These are phyloP conservation scores for Waltergamsia citrina DNA, from an alignment of 2,329 filamentous ascomycete species.

Conservation along the genomic window DNA sequence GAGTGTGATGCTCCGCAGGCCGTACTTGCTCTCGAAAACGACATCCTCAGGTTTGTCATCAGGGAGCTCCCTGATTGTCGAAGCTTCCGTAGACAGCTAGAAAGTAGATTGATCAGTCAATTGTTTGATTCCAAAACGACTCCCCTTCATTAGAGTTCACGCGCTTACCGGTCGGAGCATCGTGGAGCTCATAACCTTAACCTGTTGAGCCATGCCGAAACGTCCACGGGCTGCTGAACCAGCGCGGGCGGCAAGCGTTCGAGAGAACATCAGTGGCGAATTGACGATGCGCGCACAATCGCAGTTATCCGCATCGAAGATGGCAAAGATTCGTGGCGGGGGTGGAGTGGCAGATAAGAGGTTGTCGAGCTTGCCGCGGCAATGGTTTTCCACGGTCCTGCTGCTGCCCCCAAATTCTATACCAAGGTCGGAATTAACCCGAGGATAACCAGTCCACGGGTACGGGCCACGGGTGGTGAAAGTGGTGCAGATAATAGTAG, in stretches of 20 bases:
- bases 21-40: slow-evolving; percentile 80
- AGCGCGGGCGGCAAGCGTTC: slow-evolving; percentile 42
- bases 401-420: slow-evolving; percentile 14
- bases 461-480: background rate
- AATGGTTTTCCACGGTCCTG: slow-evolving; percentile 17
- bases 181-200: slow-evolving; percentile 57
- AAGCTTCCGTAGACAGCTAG: slow-evolving; percentile 24
- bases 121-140: background rate
- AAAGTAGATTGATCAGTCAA: slow-evolving; percentile 5
- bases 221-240: slow-evolving; percentile 36
- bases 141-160: background rate
- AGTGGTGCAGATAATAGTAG: background rate
- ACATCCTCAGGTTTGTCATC: slow-evolving; percentile 82
- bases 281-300: slow-evolving; percentile 23
- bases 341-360: slow-evolving; percentile 4
- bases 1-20: slow-evolving; percentile 83
- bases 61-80: slow-evolving; percentile 42
- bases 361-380: slow-evolving; percentile 10
- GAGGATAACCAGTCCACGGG: slow-evolving; percentile 11
- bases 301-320: slow-evolving; percentile 21
- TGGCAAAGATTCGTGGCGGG: slow-evolving; percentile 2
- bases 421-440: no score
- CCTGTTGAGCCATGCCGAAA: slow-evolving; percentile 67
- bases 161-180: slow-evolving; percentile 25
- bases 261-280: slow-evolving; percentile 45